These are phyloP conservation scores for Paulownia fortunei DNA, from an alignment of 257 asterid genomes.

Conservation along the genomic window DNA sequence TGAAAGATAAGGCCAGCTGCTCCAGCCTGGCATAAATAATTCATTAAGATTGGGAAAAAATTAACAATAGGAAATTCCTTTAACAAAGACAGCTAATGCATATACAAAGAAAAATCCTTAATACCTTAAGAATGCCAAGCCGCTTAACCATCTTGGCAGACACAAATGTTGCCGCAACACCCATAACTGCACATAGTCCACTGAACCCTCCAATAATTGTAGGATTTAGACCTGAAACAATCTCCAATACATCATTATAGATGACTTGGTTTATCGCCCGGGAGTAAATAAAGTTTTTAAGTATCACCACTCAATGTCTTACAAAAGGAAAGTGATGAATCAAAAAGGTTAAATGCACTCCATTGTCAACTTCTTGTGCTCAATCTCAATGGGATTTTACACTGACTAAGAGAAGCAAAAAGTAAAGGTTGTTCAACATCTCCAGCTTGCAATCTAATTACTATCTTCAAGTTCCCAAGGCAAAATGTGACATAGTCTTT, in stretches of 20 bases:
- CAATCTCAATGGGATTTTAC: background rate
- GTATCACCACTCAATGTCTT: background rate
- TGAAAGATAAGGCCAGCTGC: constrained; percentile 92
- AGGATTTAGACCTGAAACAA: constrained; percentile 85
- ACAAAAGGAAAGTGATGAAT: constrained; percentile 10
- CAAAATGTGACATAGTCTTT: background rate
- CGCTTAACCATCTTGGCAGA: constrained; percentile 85
- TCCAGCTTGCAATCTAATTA: background rate
- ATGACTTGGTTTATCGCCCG: background rate
- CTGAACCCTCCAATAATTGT: constrained; percentile 94
- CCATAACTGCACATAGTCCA: constrained; percentile 91
- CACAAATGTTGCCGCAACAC: constrained; percentile 90
- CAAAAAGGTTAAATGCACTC: background rate
- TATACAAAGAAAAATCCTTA: background rate
- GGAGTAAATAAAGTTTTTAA: background rate
- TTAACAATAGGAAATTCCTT: background rate
- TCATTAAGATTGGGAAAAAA: constrained; percentile 25
- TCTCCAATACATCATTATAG: constrained; percentile 23
- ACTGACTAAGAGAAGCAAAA: background rate
- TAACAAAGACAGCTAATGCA: background rate
- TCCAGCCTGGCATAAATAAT: constrained; percentile 78
- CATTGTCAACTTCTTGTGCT: constrained; percentile 10
- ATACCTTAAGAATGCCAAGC: constrained; percentile 82
- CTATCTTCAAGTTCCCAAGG: constrained; percentile 9
- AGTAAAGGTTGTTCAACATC: constrained; percentile 2